A percentile compares a stretch with the other conserved stretches of the same genome.
These are phyloP conservation scores for Ascosphaera apis DNA, from an alignment of 2,329 filamentous ascomycete genomes.

Conservation along the genomic window DNA sequence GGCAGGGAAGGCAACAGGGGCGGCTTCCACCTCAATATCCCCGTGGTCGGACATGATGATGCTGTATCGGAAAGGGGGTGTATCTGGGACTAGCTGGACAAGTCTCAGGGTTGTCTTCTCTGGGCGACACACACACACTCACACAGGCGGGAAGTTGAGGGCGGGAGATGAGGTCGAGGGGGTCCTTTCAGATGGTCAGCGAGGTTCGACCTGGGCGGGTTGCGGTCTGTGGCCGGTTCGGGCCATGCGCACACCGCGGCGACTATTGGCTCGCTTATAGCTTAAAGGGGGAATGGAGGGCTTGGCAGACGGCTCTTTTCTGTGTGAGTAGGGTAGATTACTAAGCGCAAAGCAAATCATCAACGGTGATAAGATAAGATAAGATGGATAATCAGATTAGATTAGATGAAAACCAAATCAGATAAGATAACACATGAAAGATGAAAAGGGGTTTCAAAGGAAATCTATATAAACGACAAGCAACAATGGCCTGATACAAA, in stretches of 20 bases:
- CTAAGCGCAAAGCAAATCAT: not conserved
- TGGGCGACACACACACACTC: slow-evolving; percentile 1
- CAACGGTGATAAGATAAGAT: not conserved
- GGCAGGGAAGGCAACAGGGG: slow-evolving; percentile 44
- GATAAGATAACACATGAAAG: too few species aligned
- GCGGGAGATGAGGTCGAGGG: not conserved
- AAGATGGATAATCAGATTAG: too few species aligned
- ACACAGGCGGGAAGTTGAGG: not conserved
- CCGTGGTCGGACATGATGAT: slow-evolving; percentile 75
- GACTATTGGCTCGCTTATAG: not conserved
- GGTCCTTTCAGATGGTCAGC: not conserved
- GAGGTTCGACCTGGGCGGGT: not conserved
- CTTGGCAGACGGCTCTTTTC: not conserved
- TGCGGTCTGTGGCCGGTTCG: not conserved
- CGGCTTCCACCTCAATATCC: slow-evolving; percentile 79
- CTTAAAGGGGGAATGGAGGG: not conserved
- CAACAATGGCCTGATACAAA: too few species aligned
- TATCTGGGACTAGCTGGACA: slow-evolving; percentile 16
- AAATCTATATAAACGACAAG: too few species aligned
- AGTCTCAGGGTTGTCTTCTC: slow-evolving; percentile 2
- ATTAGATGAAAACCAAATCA: too few species aligned
- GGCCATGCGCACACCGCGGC: not conserved
- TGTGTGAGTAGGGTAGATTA: not conserved
- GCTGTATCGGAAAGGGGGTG: slow-evolving; percentile 10
- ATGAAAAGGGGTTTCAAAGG: too few species aligned